phyloP scores from a whole-genome alignment of 306 rosid genomes.

The Trifolium dubium region DNA sequence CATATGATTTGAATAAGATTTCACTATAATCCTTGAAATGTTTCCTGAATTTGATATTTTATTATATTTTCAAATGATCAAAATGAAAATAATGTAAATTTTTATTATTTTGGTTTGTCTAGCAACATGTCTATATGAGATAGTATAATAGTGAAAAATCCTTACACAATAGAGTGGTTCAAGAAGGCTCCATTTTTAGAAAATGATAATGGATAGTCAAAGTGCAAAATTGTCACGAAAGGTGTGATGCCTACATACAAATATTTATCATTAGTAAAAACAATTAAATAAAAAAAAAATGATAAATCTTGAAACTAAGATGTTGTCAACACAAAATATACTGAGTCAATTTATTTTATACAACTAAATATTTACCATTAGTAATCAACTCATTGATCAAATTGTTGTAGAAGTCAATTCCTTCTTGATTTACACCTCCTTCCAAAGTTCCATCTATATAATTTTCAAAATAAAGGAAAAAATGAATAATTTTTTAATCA shows the following conservation, averaged over 20 bases:
- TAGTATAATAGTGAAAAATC: background rate
- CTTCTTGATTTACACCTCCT: constrained; percentile 50
- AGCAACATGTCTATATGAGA: too few relatives aligned
- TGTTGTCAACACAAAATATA: background rate
- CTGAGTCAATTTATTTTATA: background rate
- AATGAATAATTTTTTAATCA: background rate
- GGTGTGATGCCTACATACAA: constrained; percentile 34
- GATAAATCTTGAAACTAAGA: background rate
- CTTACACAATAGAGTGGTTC: constrained; percentile 43
- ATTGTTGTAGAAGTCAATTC: constrained; percentile 45
- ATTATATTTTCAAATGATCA: background rate
- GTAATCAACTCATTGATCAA: constrained; percentile 20
- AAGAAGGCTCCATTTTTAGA: background rate
- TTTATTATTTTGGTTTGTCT: background rate
- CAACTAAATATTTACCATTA: background rate
- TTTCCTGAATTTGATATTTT: constrained; percentile 34
- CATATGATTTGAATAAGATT: constrained; percentile 39
- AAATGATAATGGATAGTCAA: constrained; percentile 20
- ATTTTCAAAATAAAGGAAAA: background rate
- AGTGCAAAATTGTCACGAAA: constrained; percentile 37
- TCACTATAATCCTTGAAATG: constrained; percentile 45
- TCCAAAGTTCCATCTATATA: constrained; percentile 40
- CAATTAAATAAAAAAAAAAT: too few relatives aligned
- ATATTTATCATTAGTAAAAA: background rate
- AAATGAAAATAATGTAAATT: background rate